Evolutionary conservation across 1,139 yeast genomes (phyloP).

Genomic region (Magnusiomyces suaveolens): DNA sequence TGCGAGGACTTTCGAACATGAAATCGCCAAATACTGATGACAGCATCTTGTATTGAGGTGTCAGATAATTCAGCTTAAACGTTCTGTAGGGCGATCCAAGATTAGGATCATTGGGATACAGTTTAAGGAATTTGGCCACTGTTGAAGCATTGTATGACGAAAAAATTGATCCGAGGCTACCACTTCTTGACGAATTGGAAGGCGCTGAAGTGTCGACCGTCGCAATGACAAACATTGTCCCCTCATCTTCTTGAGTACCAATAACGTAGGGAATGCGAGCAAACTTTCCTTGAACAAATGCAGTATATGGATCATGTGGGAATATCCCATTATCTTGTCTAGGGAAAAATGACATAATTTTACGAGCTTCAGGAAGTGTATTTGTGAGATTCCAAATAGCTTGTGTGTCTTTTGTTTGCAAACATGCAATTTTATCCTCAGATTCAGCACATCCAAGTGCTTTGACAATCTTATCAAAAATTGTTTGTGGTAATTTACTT

Average conservation of each 20-base stretch:
- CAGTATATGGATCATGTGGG: conserved; percentile 9
- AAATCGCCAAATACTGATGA: conserved; percentile 19
- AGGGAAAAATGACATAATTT: no score
- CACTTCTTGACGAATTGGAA: neutral
- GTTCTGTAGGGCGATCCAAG: conserved; percentile 22
- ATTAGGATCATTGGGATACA: conserved; percentile 17
- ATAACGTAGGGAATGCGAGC: conserved; percentile 15
- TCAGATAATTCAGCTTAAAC: conserved; percentile 9
- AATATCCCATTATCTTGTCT: no score
- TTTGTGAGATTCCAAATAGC: neutral
- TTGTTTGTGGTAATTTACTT: conserved; percentile 8
- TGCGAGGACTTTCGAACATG: conserved; percentile 19
- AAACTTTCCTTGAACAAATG: conserved; percentile 13
- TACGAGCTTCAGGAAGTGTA: no score
- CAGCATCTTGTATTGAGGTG: conserved; percentile 18
- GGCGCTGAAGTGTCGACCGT: neutral
- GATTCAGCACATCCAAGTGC: conserved; percentile 11
- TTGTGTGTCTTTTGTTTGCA: conserved; percentile 6
- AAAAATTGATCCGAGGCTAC: neutral
- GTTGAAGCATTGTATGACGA: neutral
- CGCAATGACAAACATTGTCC: conserved; percentile 12
- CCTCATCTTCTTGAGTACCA: conserved; percentile 18
- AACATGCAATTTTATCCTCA: neutral
- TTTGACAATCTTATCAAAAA: conserved; percentile 12
- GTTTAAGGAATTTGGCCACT: neutral